Percentiles rank a stretch among this genome's conserved stretches.
Evolutionary conservation across 345 rosid species (phyloP).

Genomic region (Heritiera fomes): DNA sequence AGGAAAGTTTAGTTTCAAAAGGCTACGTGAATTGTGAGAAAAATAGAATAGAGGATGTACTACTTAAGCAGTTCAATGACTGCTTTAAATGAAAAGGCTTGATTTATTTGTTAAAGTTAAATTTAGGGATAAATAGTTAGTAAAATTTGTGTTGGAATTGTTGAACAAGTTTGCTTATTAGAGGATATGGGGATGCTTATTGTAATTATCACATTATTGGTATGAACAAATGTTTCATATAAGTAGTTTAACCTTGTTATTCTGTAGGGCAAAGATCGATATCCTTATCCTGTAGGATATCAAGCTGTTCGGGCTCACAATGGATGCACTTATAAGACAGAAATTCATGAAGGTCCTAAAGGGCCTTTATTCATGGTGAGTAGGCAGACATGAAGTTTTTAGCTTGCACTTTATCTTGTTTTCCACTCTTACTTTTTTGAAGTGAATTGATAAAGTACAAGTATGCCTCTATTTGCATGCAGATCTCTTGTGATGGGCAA

Average conservation of each 20-base stretch:
- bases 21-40: not conserved
- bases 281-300: conserved; percentile 92
- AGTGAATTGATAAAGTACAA: not conserved
- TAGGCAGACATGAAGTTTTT: conserved; percentile 25
- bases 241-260: conserved; percentile 9
- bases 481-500: conserved; percentile 68
- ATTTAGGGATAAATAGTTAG: not conserved
- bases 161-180: not conserved
- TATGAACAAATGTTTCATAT: not conserved
- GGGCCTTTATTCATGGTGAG: conserved; percentile 84
- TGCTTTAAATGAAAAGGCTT: not conserved
- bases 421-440: not conserved
- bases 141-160: not conserved
- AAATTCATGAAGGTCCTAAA: conserved; percentile 73
- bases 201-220: not conserved
- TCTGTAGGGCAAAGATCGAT: conserved; percentile 82
- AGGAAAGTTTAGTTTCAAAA: not conserved
- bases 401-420: not conserved
- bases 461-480: conserved; percentile 25
- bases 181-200: not conserved
- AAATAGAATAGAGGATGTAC: not conserved
- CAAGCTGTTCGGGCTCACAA: conserved; percentile 63
- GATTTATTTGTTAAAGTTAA: not conserved
- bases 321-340: conserved; percentile 59
- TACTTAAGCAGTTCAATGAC: not conserved